Evolutionary conservation across 768 basidiomycete genomes (phyloP).

Genomic region (Tricholoma hemisulphureum): DNA sequence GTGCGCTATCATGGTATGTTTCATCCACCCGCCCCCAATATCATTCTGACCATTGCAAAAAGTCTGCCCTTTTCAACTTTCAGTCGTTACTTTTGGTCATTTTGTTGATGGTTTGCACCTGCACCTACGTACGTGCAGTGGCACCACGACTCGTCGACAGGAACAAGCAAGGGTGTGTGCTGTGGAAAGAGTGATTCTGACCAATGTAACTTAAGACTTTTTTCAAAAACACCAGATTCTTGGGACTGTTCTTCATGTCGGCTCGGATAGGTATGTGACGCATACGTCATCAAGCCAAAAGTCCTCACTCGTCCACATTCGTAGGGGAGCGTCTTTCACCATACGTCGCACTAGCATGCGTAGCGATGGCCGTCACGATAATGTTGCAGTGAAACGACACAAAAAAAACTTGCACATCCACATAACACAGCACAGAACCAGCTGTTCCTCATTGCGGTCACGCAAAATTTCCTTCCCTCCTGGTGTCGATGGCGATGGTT

Average conservation of each 20-base stretch:
- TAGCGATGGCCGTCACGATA: constrained; percentile 86
- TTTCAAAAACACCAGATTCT: constrained; percentile 63
- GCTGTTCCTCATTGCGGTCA: too few relatives aligned
- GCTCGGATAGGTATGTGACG: constrained; percentile 81
- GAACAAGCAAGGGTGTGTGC: constrained; percentile 91
- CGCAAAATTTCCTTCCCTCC: too few relatives aligned
- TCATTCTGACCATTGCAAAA: neutral
- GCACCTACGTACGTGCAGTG: constrained; percentile 90
- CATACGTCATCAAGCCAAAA: neutral
- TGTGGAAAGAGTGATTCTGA: neutral
- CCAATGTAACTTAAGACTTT: constrained; percentile 1
- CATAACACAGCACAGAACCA: too few relatives aligned
- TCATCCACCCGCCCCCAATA: neutral
- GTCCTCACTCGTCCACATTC: neutral
- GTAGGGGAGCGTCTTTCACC: constrained; percentile 93
- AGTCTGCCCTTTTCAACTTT: constrained; percentile 97
- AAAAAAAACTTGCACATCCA: too few relatives aligned
- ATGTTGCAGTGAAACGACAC: constrained; percentile 29
- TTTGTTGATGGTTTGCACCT: constrained; percentile 92
- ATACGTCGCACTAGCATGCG: constrained; percentile 90
- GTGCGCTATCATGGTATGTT: constrained; percentile 11
- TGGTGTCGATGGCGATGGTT: too few relatives aligned
- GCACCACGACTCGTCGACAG: constrained; percentile 88
- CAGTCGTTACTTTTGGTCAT: constrained; percentile 93
- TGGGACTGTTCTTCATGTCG: constrained; percentile 92